Conservation (phyloP, 768 basidiomycete species). For the Suillus fuscotomentosus region DNA sequence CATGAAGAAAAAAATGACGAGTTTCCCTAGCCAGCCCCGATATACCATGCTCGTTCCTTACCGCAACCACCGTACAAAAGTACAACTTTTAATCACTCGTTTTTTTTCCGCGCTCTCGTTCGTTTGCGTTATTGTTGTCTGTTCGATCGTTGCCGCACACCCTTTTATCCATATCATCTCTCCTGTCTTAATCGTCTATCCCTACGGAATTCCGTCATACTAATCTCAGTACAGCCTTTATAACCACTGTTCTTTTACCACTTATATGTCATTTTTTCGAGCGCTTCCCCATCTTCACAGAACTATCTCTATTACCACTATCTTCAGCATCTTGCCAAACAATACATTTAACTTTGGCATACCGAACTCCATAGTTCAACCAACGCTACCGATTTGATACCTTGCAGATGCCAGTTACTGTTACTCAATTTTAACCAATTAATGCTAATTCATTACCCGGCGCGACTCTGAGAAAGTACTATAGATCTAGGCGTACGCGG, state of each 20-base stretch:
- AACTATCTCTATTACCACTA: slow-evolving; percentile 1
- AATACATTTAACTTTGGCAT: slow-evolving; percentile 11
- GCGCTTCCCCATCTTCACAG: slow-evolving; percentile 6
- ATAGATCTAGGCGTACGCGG: neutral
- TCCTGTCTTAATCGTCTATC: slow-evolving; percentile 6
- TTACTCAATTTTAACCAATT: neutral
- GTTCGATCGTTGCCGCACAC: neutral
- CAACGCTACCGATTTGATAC: slow-evolving; percentile 8
- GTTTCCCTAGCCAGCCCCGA: neutral
- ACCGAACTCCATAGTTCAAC: slow-evolving; percentile 8
- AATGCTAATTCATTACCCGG: slow-evolving; percentile 10
- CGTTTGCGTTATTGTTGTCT: slow-evolving; percentile 23
- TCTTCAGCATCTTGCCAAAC: slow-evolving; percentile 4
- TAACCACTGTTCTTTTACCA: slow-evolving; percentile 13
- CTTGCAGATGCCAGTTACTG: slow-evolving; percentile 4
- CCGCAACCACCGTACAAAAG: slow-evolving; percentile 15
- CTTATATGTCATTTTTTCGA: slow-evolving; percentile 9
- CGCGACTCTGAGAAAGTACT: slow-evolving; percentile 1
- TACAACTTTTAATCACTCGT: slow-evolving; percentile 17
- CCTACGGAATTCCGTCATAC: slow-evolving; percentile 15
- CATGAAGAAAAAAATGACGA: slow-evolving; percentile 27
- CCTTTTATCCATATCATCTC: slow-evolving; percentile 3
- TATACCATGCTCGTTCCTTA: slow-evolving; percentile 8
- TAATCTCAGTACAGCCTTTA: slow-evolving; percentile 15
- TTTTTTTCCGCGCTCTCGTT: slow-evolving; percentile 12